Evolutionary conservation across 2,329 filamentous ascomycete species (phyloP).

Genomic region (Epichloe festucae): DNA sequence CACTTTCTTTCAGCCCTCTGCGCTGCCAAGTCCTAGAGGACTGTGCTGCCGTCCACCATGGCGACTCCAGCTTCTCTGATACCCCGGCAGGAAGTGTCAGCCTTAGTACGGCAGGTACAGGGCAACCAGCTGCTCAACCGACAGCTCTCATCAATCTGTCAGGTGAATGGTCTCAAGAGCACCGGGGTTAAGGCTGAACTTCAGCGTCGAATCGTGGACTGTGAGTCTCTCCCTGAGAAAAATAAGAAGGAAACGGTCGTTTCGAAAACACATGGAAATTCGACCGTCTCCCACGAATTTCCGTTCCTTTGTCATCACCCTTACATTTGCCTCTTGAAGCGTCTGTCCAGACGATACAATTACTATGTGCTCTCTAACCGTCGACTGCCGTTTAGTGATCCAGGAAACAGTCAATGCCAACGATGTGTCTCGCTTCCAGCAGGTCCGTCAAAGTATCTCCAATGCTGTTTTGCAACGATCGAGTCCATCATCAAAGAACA

Average conservation of each 20-base stretch:
- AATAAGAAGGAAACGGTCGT: background rate
- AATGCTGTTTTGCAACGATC: constrained; percentile 20
- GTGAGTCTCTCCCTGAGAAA: constrained; percentile 41
- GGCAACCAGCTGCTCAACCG: constrained; percentile 36
- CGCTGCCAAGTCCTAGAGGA: background rate
- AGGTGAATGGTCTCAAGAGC: constrained; percentile 58
- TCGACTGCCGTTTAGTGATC: constrained; percentile 23
- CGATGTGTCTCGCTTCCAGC: constrained; percentile 28
- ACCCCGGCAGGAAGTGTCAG: constrained; percentile 28
- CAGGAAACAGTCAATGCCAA: constrained; percentile 23
- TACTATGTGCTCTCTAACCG: background rate
- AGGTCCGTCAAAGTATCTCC: constrained; percentile 29
- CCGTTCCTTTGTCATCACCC: background rate
- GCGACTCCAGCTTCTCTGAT: constrained; percentile 16
- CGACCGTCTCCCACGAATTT: background rate
- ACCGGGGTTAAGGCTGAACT: constrained; percentile 77
- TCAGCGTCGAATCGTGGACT: constrained; percentile 61
- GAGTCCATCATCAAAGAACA: constrained; percentile 13
- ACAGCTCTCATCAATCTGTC: constrained; percentile 66
- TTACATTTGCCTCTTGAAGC: too few relatives aligned
- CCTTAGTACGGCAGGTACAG: constrained; percentile 31
- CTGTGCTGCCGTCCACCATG: constrained; percentile 8
- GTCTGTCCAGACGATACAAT: background rate
- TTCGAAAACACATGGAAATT: background rate
- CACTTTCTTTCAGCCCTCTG: background rate